A percentile compares a stretch with the other conserved stretches of the same genome.
Evolutionary conservation across 148 eudicot genomes (phyloP).

Genomic region (Tetragonia tetragonoides): DNA sequence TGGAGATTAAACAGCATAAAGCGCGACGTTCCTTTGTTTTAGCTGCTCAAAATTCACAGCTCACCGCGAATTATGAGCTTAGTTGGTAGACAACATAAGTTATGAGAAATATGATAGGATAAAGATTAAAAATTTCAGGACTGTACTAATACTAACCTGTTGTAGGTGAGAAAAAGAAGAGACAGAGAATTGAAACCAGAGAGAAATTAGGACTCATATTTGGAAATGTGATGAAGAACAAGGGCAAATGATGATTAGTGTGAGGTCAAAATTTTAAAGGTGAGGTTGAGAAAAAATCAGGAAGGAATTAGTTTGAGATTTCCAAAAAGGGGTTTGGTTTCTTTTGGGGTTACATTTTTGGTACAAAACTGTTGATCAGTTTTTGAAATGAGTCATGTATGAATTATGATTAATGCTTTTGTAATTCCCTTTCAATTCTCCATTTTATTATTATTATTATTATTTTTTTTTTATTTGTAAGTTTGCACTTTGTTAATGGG

Average conservation of each 20-base stretch:
- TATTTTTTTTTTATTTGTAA: no score
- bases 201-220: slow-evolving; percentile 10
- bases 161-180: slow-evolving; percentile 17
- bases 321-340: not conserved
- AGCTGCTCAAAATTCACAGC: no score
- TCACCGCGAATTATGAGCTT: no score
- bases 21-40: no score
- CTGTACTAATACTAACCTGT: slow-evolving; percentile 20
- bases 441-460: not conserved
- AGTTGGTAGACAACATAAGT: no score
- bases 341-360: slow-evolving; percentile 17
- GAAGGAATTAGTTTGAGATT: slow-evolving; percentile 18
- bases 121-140: no score
- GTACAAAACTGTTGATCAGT: slow-evolving; percentile 7
- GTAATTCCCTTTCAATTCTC: not conserved
- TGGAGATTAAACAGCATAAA: no score
- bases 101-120: no score
- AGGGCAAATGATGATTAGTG: not conserved
- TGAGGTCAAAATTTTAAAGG: slow-evolving; percentile 4
- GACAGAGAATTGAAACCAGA: not conserved
- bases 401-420: slow-evolving; percentile 12
- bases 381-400: slow-evolving; percentile 10
- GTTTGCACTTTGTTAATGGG: not conserved
- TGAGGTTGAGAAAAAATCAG: slow-evolving; percentile 11
- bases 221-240: not conserved